phyloP scores from a whole-genome alignment of 768 basidiomycete species.

The Podaxis sp. region DNA sequence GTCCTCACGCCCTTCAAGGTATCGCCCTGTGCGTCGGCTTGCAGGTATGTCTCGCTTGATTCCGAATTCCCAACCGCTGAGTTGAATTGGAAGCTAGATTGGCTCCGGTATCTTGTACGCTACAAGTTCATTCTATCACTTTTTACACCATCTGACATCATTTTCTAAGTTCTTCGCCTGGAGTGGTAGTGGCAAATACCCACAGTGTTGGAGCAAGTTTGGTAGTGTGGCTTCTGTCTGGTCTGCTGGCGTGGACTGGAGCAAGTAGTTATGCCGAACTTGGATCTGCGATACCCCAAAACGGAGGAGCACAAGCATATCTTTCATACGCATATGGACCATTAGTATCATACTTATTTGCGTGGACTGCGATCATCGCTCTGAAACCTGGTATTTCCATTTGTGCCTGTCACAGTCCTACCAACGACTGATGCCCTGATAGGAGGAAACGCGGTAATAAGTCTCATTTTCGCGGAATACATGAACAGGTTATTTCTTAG shows the following conservation, averaged over 20 bases:
- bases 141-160: background rate
- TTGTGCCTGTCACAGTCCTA: background rate
- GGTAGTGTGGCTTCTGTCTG: constrained; percentile 79
- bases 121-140: background rate
- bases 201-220: constrained; percentile 90
- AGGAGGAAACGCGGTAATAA: constrained; percentile 83
- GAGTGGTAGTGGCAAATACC: constrained; percentile 86
- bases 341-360: constrained; percentile 85
- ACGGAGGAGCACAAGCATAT: constrained; percentile 76
- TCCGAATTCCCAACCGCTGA: background rate
- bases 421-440: constrained; percentile 10
- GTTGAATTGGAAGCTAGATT: constrained; percentile 44
- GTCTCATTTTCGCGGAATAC: constrained; percentile 91
- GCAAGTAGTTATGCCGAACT: constrained; percentile 93
- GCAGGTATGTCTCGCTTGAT: constrained; percentile 49
- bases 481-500: constrained; percentile 87
- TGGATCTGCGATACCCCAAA: constrained; percentile 83
- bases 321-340: constrained; percentile 89
- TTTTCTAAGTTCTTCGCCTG: constrained; percentile 76
- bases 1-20: constrained; percentile 41
- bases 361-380: constrained; percentile 92
- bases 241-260: constrained; percentile 91
- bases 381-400: constrained; percentile 69
- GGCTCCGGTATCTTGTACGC: constrained; percentile 92
- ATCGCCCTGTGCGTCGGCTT: constrained; percentile 81